These are phyloP conservation scores for Tricholoma bakamatsutake DNA, from an alignment of 768 basidiomycete species.

Conservation along the genomic window DNA sequence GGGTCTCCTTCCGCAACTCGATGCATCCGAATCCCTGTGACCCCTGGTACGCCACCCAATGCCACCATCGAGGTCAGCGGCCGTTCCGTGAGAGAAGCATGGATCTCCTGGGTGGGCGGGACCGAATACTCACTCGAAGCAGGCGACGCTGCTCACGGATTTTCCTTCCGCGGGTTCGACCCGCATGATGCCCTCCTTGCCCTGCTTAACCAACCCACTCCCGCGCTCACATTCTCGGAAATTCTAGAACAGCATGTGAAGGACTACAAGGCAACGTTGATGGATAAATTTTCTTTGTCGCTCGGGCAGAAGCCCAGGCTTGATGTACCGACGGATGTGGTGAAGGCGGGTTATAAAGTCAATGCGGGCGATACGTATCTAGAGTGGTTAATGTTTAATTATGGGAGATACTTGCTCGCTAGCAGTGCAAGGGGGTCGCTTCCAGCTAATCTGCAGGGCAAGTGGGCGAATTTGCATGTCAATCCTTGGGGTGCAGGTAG, in stretches of 20 bases:
- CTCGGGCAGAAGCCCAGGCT: slow-evolving; percentile 56
- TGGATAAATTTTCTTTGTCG: slow-evolving; percentile 46
- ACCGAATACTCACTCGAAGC: slow-evolving; percentile 64
- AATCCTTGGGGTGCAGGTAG: slow-evolving; percentile 62
- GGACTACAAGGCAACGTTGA: slow-evolving; percentile 41
- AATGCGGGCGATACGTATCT: slow-evolving; percentile 57
- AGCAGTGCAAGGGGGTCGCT: slow-evolving; percentile 57
- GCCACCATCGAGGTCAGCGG: slow-evolving; percentile 40
- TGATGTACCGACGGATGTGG: slow-evolving; percentile 48
- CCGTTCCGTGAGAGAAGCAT: slow-evolving; percentile 41
- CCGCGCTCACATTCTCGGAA: slow-evolving; percentile 27
- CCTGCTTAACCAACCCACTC: slow-evolving; percentile 26
- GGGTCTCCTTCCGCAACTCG: slow-evolving; percentile 16
- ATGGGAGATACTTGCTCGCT: slow-evolving; percentile 60
- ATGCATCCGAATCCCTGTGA: slow-evolving; percentile 28
- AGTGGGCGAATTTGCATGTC: slow-evolving; percentile 52
- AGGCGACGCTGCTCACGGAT: slow-evolving; percentile 48
- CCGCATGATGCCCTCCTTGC: slow-evolving; percentile 43
- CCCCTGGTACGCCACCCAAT: slow-evolving; percentile 30
- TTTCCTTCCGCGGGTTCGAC: slow-evolving; percentile 59
- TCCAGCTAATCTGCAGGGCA: slow-evolving; percentile 71
- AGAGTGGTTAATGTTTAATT: slow-evolving; percentile 73
- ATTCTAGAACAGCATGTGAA: slow-evolving; percentile 43
- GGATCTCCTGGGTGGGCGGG: slow-evolving; percentile 70
- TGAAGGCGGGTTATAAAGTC: slow-evolving; percentile 46